Base-by-base conservation (phyloP, 371 early-diverging fungal species). In the Cokeromyces recurvatus region DNA sequence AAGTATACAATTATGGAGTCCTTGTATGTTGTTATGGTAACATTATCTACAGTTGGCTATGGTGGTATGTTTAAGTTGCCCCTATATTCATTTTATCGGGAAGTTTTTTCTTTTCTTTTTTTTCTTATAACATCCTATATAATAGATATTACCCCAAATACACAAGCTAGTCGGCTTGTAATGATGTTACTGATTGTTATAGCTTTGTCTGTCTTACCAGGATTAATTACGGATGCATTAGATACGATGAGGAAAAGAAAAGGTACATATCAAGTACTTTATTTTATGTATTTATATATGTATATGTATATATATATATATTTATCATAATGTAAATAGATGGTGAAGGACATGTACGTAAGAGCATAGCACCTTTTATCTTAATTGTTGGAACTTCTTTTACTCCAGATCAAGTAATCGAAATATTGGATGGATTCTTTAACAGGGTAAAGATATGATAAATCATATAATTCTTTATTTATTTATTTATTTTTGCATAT, bases 1-100 rank as follows among this genome's bases (percentile, higher is more conserved):
- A 66, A 70, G 14, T 74, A 71, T 22, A 52, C 74, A 2, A 57
- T 82, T 15, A 31, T 78, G 38, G 81, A 80, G 9, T 74, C 79
- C 1, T 43, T 74, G 40, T 82, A 84, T 52, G 74, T 79, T 35
- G 80, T 78, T 16, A 71, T 84, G 54, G 79, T 82, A 21, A 86
- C 83, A 1, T 61, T 85, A 3, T 79, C 86, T 1, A 90, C 90
- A 0, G 91, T 90, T 10, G 91, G 91, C 0, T 90, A 88, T 51
- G 91, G 91, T 27, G 72, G 49, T 49, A 41, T 32, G 15, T 27
- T 25, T 34, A 34, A 9, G n/a, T 34, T n/a, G 7, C 15, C 4
- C 14, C 7, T 9, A 34, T 34, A 34, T 15, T 9, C 15, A 23
- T 29, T 20, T 29, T 29, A 11, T 29, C 29, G 11, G 29, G 11